Evolutionary conservation across 176 grass and related monocot species (phyloP), one percentile per base, ranked within the genome.

Genomic region (Tillandsia fasciculata): DNA sequence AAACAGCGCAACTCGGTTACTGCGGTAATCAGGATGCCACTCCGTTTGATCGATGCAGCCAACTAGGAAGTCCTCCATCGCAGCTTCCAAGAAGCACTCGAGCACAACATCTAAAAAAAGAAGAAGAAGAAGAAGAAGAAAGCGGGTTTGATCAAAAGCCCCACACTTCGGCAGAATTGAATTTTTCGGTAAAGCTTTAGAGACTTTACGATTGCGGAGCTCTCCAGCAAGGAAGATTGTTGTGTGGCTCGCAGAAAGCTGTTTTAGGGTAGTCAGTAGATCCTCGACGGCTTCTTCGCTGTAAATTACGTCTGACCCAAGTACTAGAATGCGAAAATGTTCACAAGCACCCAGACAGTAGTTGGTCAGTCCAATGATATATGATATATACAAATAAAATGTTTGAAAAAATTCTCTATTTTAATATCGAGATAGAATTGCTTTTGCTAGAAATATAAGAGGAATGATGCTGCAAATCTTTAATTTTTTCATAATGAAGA

Each of bases 291-390:
- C 93, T 66, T 78, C 83, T 86, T 97, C 89, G 20, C 80, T 90
- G 80, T 97, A 92, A 13, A 97, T 80, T 23, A 97, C 82, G n/a
- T 97, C 89, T 1, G 84, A 97, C 63, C 93, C 93, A n/a, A 97
- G 75, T 70, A 97, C 79, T 96, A 64, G 67, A 79, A 73, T 9
- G 33, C 14, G 13, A 9, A 52, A 64, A 26, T 28, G 54, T 74
- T 48, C 13, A 12, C 49, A 53, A 29, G 53, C 1, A 63, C 22
- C 17, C n/a, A 8, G 15, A 73, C 29, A 3, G 29, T 42, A 42
- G 4, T 42, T 42, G 33, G 33, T 42, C 7, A 42, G 33, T 42
- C 33, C 33, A 42, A 42, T 42, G 33, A 42, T 42, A 24, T 24
- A 26, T 63, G 42, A 9, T 12, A 50, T 49, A 54, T 48, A 7